Conservation (phyloP, 768 basidiomycete genomes). For the Coprinopsis sp. region DNA sequence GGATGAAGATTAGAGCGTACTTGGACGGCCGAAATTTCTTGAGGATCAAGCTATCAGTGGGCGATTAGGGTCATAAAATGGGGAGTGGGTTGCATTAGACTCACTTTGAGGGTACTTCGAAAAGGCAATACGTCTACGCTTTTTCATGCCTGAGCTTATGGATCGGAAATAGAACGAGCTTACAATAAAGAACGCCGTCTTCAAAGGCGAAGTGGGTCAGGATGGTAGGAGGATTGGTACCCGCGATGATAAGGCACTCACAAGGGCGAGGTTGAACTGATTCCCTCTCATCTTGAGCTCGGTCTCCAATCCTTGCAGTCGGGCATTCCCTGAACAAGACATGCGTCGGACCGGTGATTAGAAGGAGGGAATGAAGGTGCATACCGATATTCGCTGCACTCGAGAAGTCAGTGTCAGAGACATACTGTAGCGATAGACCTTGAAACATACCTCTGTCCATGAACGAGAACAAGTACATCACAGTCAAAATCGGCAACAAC, state of each 20-base stretch:
- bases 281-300: conserved; percentile 55
- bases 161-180: conserved; percentile 16
- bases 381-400: conserved; percentile 52
- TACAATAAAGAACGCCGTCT: conserved; percentile 74
- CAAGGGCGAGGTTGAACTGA: conserved; percentile 64
- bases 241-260: conserved; percentile 18
- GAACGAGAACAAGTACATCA: conserved; percentile 62
- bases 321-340: conserved; percentile 51
- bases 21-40: conserved; percentile 38
- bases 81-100: conserved; percentile 8
- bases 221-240: conserved; percentile 8
- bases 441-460: conserved; percentile 50
- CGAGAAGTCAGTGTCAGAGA: not conserved
- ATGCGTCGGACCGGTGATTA: not conserved
- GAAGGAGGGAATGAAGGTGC: conserved; percentile 5
- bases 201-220: not conserved
- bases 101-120: conserved; percentile 70
- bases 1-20: not conserved
- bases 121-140: conserved; percentile 58
- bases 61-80: not conserved
- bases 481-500: conserved; percentile 52
- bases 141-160: too few species aligned
- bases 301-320: conserved; percentile 53
- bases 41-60: conserved; percentile 40
- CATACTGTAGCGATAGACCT: not conserved